Base-by-base conservation (phyloP, 768 basidiomycete species). In the Coprinellus micaceus region DNA sequence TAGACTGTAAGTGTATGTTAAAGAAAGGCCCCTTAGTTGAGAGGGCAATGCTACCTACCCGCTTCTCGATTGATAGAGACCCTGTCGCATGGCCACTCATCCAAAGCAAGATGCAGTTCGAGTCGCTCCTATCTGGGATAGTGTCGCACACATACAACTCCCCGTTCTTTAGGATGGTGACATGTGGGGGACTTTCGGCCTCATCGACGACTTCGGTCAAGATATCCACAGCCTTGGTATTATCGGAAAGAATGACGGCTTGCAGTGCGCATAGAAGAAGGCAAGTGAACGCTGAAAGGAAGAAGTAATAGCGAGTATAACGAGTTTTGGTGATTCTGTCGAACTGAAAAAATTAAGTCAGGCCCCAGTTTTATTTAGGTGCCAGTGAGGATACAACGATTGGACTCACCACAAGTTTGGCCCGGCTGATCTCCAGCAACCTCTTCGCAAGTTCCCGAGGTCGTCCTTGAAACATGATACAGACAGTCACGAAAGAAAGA, bases 251-350 rank as follows among this genome's bases (percentile, higher is more conserved):
- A 3, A 75, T 65, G 28, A 74, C 50, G 13, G 65, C 67, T 59
- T 82, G 81, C n/a, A 82, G 62, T 12, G 69, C 60, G 54, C 69
- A 70, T 46, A 82, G 74, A 22, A 71, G 63, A 33, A 76, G 52
- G 58, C 75, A 79, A 52, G 71, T 71, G 21, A 73, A 47, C 37
- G 83, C 58, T 33, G 78, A 74, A 56, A 82, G 67, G 33, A 76
- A 64, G 62, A 82, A 78, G 65, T 80, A 84, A 41, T 72, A 58
- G 2, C 74, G 69, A 22, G 80, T 82, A 63, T 72, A 74, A 10
- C 72, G 77, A 17, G 78, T 80, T 36, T 79, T 62, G 6, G 79
- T 82, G 52, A 82, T 71, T 57, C 79, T 71, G 22, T 74, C 66
- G 60, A 75, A 79, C 82, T 43, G 39, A 17, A 33, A 30, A 26